These are phyloP conservation scores for Naematelia aurantialba DNA, from an alignment of 768 basidiomycete genomes.

Conservation along the genomic window DNA sequence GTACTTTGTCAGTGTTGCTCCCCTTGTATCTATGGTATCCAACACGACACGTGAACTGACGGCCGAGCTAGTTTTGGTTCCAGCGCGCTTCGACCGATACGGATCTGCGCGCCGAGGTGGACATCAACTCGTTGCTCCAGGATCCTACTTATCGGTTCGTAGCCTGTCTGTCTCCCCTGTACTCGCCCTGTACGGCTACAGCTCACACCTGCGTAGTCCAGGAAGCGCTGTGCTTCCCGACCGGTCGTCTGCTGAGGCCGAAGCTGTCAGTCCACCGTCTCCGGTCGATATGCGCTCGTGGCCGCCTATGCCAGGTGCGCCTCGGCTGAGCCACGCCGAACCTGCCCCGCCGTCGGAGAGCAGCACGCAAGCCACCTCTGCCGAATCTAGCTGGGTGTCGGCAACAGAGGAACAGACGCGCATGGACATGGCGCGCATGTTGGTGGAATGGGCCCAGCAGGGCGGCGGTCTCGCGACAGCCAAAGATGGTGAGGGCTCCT, in stretches of 20 bases:
- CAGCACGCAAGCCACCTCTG: neutral
- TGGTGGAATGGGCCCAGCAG: conserved; percentile 33
- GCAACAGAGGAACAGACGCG: conserved; percentile 6
- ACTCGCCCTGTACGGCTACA: neutral
- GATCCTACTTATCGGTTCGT: conserved; percentile 39
- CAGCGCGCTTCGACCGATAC: conserved; percentile 28
- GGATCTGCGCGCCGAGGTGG: conserved; percentile 27
- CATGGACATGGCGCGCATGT: conserved; percentile 32
- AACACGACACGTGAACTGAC: neutral
- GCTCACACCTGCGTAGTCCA: conserved; percentile 1
- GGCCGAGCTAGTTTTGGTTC: conserved; percentile 44
- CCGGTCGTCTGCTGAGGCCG: neutral
- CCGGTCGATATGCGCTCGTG: conserved; percentile 17
- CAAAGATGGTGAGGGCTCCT: conserved; percentile 6
- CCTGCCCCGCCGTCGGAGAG: neutral
- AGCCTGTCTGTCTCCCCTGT: neutral
- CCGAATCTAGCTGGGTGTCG: neutral
- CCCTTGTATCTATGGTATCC: neutral
- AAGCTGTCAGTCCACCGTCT: neutral
- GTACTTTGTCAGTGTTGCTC: conserved; percentile 66
- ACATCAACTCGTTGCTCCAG: conserved; percentile 42
- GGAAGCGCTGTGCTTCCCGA: conserved; percentile 22
- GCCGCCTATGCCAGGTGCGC: conserved; percentile 31
- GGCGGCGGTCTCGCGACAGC: conserved; percentile 17
- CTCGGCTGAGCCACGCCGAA: neutral